Conservation (phyloP, 352 stramenopile species). For the Phytophthora citricola region DNA sequence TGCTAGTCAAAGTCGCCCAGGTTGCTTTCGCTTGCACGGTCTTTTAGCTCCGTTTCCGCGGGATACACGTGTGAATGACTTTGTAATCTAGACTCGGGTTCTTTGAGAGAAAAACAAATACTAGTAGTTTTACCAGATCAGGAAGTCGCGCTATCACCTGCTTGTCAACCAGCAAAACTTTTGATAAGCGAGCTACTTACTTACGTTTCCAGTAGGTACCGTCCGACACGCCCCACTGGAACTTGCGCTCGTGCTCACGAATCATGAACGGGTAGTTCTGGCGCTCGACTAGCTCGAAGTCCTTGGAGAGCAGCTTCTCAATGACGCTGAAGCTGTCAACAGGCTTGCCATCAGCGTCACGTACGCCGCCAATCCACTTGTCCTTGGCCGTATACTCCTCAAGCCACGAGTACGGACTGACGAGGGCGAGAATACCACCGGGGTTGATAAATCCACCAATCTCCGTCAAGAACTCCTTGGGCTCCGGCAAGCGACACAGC, state of each 20-base stretch:
- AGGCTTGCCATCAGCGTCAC: conserved; percentile 46
- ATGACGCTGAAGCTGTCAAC: conserved; percentile 80
- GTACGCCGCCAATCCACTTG: conserved; percentile 84
- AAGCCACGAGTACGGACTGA: conserved; percentile 98
- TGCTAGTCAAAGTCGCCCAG: conserved; percentile 37
- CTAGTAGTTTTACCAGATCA: neutral
- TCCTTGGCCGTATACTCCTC: conserved; percentile 95
- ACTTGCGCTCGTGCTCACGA: conserved; percentile 93
- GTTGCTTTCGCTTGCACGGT: conserved; percentile 28
- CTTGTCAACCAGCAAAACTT: too few relatives aligned
- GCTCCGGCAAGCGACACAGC: conserved; percentile 95
- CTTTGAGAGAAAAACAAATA: conserved; percentile 9
- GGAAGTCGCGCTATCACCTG: too few relatives aligned
- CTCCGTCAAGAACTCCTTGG: conserved; percentile 88
- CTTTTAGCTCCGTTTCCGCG: conserved; percentile 9
- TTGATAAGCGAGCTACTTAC: conserved; percentile 12
- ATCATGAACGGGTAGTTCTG: conserved; percentile 93
- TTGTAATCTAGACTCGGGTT: conserved; percentile 40
- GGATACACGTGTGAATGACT: conserved; percentile 15
- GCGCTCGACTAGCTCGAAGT: conserved; percentile 86
- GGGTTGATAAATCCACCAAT: conserved; percentile 89
- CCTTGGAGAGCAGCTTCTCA: conserved; percentile 49
- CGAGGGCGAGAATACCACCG: conserved; percentile 93
- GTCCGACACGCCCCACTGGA: conserved; percentile 92
- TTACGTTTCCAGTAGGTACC: conserved; percentile 88